phyloP scores from a whole-genome alignment of 495 filamentous ascomycete species.

The Penicillium lividum region DNA sequence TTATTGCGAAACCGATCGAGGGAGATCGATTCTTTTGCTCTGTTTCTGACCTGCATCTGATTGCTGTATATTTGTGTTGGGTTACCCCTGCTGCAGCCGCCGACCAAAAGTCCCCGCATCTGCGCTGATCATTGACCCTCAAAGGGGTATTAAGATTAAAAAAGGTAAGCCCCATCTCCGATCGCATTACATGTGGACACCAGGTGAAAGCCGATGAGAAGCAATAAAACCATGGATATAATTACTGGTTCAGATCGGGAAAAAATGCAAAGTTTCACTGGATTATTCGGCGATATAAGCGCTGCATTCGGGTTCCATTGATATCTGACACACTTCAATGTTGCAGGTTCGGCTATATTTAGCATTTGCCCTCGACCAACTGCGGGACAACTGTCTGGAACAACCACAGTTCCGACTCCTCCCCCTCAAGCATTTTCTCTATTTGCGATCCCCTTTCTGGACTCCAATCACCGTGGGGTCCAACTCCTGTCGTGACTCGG shows the following conservation, averaged over 20 bases:
- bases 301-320: constrained; percentile 26
- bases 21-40: constrained; percentile 7
- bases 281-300: constrained; percentile 20
- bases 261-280: background rate
- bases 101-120: background rate
- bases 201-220: constrained; percentile 3
- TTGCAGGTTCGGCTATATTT: constrained; percentile 43
- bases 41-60: constrained; percentile 2
- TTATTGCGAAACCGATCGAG: constrained; percentile 8
- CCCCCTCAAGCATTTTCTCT: constrained; percentile 12
- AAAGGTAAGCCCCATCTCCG: constrained; percentile 20
- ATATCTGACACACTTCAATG: constrained; percentile 30
- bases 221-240: background rate
- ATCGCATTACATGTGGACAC: constrained; percentile 8
- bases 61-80: background rate
- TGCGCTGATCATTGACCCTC: constrained; percentile 16
- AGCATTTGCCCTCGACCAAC: constrained; percentile 36
- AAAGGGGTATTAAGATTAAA: constrained; percentile 2
- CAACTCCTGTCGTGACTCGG: constrained; percentile 16
- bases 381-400: constrained; percentile 30
- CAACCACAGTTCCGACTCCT: constrained; percentile 20
- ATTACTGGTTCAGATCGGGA: background rate
- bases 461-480: constrained; percentile 16
- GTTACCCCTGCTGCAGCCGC: constrained; percentile 4
- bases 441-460: constrained; percentile 4